Evolutionary conservation across 2,329 filamentous ascomycete genomes (phyloP), one percentile per base, ranked within the genome.

Genomic region (Teratosphaeria epicoccoides): DNA sequence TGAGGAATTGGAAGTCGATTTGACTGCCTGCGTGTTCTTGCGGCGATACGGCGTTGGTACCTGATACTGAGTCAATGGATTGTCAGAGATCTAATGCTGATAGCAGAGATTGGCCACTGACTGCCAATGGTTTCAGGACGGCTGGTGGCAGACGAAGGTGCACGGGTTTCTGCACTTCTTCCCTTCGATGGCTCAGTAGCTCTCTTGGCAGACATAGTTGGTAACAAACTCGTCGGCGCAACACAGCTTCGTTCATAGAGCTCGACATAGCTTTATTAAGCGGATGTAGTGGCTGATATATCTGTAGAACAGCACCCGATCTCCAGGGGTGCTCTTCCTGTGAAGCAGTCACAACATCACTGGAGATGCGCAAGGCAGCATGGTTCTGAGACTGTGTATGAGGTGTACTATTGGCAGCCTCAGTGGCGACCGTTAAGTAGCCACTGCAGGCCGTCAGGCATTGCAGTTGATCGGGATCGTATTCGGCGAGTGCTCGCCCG

Each of bases 1-100:
- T 66, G 24, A 66, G 55, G 47, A 66, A 66, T 40, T 65, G 63
- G 54, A 64, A 66, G 55, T 65, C 63, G 46, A 66, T 64, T 26
- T 50, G 57, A 49, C 47, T 53, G 52, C 55, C 58, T 51, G 52
- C 22, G 17, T 49, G 43, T 33, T 61, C 57, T 24, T 26, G 22
- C 17, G 55, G 57, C 12, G 58, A 57, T 28, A 55, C 52, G 10
- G 59, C 51, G 44, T 59, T 55, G 52, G 58, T 65, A 52, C 56
- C 64, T 65, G 48, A 29, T 17, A 40, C 28, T 40, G 33, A 6
- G 40, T 57, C 43, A 59, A 55, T 17, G 43, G 54, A 14, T 7
- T 52, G 52, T 49, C 51, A 43, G 55, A 49, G 52, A 54, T 52
- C 47, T 28, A 40, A 51, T 24, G 26, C 14, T 46, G 22, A 49